A percentile compares a stretch with the other conserved stretches of the same genome.
Evolutionary conservation across 2,329 filamentous ascomycete genomes (phyloP).

Genomic region (Fonsecaea pedrosoi): DNA sequence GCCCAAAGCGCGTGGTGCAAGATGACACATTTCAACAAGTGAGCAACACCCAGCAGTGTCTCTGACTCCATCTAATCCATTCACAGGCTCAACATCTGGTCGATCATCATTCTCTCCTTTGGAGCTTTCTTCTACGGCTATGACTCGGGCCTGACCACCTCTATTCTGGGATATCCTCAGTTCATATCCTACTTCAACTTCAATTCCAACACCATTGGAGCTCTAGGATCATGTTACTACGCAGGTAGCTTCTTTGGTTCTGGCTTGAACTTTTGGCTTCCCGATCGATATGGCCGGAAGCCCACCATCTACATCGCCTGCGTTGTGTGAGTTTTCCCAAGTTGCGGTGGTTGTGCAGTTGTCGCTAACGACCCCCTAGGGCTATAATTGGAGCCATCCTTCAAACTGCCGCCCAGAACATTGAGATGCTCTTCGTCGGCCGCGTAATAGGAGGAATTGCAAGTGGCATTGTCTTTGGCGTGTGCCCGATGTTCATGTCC

Average conservation of each 20-base stretch:
- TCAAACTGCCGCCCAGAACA: slow-evolving; percentile 26
- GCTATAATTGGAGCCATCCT: slow-evolving; percentile 12
- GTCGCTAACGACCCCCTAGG: slow-evolving; percentile 12
- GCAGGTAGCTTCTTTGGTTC: slow-evolving; percentile 23
- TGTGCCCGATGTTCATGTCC: slow-evolving; percentile 23
- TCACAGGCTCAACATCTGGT: slow-evolving; percentile 17
- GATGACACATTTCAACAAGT: slow-evolving; percentile 23
- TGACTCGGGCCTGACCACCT: slow-evolving; percentile 29
- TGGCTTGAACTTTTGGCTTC: slow-evolving; percentile 21
- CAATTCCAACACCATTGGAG: slow-evolving; percentile 25
- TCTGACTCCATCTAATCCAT: background rate
- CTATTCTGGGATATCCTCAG: slow-evolving; percentile 23
- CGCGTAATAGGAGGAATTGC: slow-evolving; percentile 25
- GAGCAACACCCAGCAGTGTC: background rate
- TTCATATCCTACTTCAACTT: slow-evolving; percentile 30
- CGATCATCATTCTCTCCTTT: slow-evolving; percentile 23
- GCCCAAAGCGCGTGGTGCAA: background rate
- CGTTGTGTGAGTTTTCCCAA: slow-evolving; percentile 6
- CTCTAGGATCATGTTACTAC: slow-evolving; percentile 23
- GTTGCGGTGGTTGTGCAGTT: background rate
- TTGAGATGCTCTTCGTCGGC: slow-evolving; percentile 20
- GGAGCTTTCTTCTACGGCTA: slow-evolving; percentile 32
- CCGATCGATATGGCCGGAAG: slow-evolving; percentile 23
- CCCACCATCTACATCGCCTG: slow-evolving; percentile 23
- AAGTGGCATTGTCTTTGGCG: slow-evolving; percentile 23